Base-by-base conservation (phyloP, 345 rosid genomes). In the Cochlearia excelsa region DNA sequence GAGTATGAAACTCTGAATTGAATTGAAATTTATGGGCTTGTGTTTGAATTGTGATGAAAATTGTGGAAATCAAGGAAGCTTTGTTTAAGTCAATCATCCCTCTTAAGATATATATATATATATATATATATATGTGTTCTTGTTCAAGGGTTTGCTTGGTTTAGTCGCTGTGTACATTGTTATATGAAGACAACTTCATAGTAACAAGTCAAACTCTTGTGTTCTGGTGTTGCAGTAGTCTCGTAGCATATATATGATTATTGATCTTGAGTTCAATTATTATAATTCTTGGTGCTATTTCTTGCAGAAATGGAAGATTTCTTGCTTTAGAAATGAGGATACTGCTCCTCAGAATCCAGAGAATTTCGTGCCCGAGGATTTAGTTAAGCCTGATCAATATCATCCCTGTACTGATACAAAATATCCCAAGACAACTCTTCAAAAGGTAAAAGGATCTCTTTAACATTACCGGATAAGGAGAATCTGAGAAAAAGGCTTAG, bases 221-320 rank as follows among this genome's bases (percentile, higher is more conserved):
- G 23, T 16, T 16, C 23, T 16, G 23, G 23, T 16, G 23, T 16
- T 16, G 23, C 23, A 16, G 23, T 16, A 16, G 23, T 16, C 23
- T 16, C 23, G 23, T 16, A 16, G 23, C 23, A 16, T 16, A 16
- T 16, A 16, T 16, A 16, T 16, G 23, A 16, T 16, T 16, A 16
- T 16, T 16, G 23, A 16, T 16, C 23, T 16, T 16, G 23, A 16
- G 23, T 0, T 16, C 23, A 16, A 16, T 16, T 16, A 16, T 16
- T 4, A 4, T 37, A 6, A 37, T 3, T 5, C 7, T 56, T 64
- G 59, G 66, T 59, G 34, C 59, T 67, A 10, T 51, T 30, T 48
- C 68, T 37, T 77, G 81, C 77, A 89, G 97, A 82, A 75, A 75
- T 79, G 94, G 95, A 89, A 83, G 73, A 54, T 93, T 71, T 78